Evolutionary conservation across 345 rosid genomes (phyloP).

Genomic region (Fremontodendron californicum): DNA sequence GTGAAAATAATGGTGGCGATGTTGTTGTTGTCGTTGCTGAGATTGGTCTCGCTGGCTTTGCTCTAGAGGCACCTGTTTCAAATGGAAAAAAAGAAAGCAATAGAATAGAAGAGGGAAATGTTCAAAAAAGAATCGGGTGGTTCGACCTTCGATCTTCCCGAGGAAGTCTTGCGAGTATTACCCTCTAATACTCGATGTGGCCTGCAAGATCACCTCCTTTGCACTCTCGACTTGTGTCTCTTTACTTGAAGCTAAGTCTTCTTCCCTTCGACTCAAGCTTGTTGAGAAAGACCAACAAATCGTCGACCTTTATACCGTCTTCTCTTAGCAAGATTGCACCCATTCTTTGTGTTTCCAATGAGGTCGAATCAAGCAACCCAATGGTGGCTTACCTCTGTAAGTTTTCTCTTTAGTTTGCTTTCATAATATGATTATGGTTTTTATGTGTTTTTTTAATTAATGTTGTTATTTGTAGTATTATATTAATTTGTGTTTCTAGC

Average conservation of each 20-base stretch:
- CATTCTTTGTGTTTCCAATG: slow-evolving; percentile 99
- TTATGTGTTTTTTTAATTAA: neutral
- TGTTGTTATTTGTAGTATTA: neutral
- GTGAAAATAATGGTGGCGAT: too few relatives aligned
- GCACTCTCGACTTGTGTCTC: slow-evolving; percentile 88
- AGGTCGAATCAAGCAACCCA: slow-evolving; percentile 79
- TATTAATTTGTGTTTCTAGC: too few relatives aligned
- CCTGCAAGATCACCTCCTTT: slow-evolving; percentile 92
- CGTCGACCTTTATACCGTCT: slow-evolving; percentile 65
- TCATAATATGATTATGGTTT: neutral
- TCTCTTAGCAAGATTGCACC: slow-evolving; percentile 91
- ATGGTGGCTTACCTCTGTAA: slow-evolving; percentile 96
- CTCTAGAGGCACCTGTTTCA: too few relatives aligned
- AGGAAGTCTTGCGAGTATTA: slow-evolving; percentile 56
- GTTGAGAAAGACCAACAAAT: slow-evolving; percentile 60
- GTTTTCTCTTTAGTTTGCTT: slow-evolving; percentile 16
- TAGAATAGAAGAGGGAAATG: slow-evolving; percentile 26
- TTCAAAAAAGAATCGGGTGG: slow-evolving; percentile 36
- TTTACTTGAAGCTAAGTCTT: slow-evolving; percentile 68
- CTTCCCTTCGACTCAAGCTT: slow-evolving; percentile 46
- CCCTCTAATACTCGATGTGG: slow-evolving; percentile 93
- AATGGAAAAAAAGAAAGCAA: neutral
- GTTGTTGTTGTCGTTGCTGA: too few relatives aligned
- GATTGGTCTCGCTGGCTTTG: too few relatives aligned
- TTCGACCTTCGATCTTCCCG: slow-evolving; percentile 65